Conservation (phyloP, 2,329 filamentous ascomycete species). For the Colletotrichum liriopes region DNA sequence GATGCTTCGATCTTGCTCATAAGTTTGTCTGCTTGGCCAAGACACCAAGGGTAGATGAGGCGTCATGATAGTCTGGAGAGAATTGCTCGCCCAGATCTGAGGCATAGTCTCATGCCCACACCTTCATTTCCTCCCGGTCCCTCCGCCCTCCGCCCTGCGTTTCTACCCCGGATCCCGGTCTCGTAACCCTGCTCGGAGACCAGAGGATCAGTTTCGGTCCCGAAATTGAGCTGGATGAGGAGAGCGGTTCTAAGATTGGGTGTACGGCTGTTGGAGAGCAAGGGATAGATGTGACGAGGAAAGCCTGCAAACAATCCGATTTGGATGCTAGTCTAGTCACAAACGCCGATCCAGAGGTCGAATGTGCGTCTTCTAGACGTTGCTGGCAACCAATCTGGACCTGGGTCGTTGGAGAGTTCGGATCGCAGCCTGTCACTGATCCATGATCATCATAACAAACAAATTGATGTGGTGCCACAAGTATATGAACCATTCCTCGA, state of each 20-base stretch:
- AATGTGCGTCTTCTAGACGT: not conserved
- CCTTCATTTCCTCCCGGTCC: constrained; percentile 20
- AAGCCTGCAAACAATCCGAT: constrained; percentile 9
- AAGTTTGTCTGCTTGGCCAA: not conserved
- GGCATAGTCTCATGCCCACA: not conserved
- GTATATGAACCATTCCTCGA: constrained; percentile 5
- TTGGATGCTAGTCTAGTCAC: not conserved
- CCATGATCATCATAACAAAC: not conserved
- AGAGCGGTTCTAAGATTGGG: not conserved
- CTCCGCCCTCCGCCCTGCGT: not conserved
- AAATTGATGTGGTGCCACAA: constrained; percentile 6
- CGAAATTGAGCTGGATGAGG: not conserved
- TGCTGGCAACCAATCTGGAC: not conserved
- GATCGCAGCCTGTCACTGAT: constrained; percentile 9
- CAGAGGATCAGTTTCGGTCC: not conserved
- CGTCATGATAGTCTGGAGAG: not conserved
- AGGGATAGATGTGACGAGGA: not conserved
- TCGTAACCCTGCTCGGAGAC: not conserved
- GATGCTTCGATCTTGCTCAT: not conserved
- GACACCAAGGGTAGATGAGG: constrained; percentile 11
- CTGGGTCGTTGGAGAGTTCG: constrained; percentile 9
- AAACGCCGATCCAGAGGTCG: not conserved
- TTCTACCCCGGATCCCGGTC: not conserved
- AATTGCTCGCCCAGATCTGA: not conserved
- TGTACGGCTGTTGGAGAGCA: not conserved